Percentiles rank a stretch among this genome's conserved stretches.
These are phyloP conservation scores for Neostapfia colusana DNA, from an alignment of 176 grass and related monocot species.

Conservation along the genomic window DNA sequence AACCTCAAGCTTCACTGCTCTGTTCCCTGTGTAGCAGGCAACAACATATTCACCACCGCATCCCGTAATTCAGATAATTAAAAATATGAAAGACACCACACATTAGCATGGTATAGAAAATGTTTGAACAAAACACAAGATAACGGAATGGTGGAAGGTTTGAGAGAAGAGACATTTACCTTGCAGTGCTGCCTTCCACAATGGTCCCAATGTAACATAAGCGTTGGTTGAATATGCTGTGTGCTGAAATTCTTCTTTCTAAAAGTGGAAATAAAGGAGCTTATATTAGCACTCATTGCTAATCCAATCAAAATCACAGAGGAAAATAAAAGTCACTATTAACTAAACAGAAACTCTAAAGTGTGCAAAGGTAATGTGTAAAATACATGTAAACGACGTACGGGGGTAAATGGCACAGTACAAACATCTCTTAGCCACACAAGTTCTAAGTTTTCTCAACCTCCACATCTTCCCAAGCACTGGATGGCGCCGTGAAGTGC, in stretches of 20 bases:
- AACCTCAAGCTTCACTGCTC: constrained; percentile 56
- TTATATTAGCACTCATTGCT: constrained; percentile 29
- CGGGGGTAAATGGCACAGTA: not conserved
- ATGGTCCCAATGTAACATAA: constrained; percentile 72
- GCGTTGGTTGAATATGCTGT: constrained; percentile 94
- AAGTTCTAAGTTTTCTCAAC: not conserved
- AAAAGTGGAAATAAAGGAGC: constrained; percentile 18
- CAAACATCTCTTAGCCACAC: not conserved
- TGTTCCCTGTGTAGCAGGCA: constrained; percentile 56
- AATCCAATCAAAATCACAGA: not conserved
- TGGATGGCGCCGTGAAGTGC: not conserved
- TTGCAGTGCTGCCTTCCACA: constrained; percentile 62
- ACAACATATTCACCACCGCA: constrained; percentile 16
- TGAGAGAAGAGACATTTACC: constrained; percentile 43
- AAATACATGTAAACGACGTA: not conserved
- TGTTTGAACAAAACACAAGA: not conserved
- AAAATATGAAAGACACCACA: not conserved
- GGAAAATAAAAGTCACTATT: not conserved
- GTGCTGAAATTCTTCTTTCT: constrained; percentile 99
- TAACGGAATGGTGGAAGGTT: constrained; percentile 11
- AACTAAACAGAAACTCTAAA: not conserved
- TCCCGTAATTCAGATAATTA: constrained; percentile 2
- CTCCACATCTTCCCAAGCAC: not conserved
- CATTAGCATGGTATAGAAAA: not conserved
- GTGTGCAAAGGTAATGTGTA: not conserved